A percentile compares a stretch with the other conserved stretches of the same genome.
Evolutionary conservation across 345 rosid genomes (phyloP).

Genomic region (Xanthoceras sorbifolium): DNA sequence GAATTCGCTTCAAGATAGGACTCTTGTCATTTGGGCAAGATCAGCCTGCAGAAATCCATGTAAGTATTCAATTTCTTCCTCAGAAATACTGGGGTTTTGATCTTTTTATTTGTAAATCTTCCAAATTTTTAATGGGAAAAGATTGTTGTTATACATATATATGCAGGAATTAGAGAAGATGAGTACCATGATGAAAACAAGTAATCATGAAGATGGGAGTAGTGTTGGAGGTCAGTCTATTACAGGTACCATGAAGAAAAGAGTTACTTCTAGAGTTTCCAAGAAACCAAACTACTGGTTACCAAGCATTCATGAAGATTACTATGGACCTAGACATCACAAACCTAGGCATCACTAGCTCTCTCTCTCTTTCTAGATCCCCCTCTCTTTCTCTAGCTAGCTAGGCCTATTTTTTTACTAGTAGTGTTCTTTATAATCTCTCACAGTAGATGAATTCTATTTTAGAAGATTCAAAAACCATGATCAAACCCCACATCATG

Average conservation of each 20-base stretch:
- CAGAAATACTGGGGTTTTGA: not conserved
- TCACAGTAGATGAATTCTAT: not conserved
- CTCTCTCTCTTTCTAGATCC: not conserved
- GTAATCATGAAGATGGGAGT: slow-evolving; percentile 4
- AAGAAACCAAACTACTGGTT: slow-evolving; percentile 29
- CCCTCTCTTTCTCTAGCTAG: not conserved
- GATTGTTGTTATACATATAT: not conserved
- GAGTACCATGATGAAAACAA: slow-evolving; percentile 11
- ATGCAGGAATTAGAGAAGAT: slow-evolving; percentile 9
- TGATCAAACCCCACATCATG: not conserved
- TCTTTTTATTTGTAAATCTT: not conserved
- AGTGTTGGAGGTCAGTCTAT: not conserved
- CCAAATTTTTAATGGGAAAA: not conserved
- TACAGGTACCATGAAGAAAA: slow-evolving; percentile 35
- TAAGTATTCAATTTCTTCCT: not conserved
- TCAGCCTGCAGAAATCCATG: not conserved
- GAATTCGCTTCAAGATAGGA: slow-evolving; percentile 18
- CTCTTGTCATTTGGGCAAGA: slow-evolving; percentile 12
- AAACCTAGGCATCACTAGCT: slow-evolving; percentile 50
- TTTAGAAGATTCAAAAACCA: not conserved
- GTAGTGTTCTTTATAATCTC: not conserved
- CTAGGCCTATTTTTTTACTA: not conserved
- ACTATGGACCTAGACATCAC: slow-evolving; percentile 61
- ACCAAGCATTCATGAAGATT: slow-evolving; percentile 68
- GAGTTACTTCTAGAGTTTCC: slow-evolving; percentile 18